Percentiles rank a stretch among this genome's conserved stretches.
Conservation (phyloP, 768 basidiomycete genomes). For the Hypholoma sublateritium region DNA sequence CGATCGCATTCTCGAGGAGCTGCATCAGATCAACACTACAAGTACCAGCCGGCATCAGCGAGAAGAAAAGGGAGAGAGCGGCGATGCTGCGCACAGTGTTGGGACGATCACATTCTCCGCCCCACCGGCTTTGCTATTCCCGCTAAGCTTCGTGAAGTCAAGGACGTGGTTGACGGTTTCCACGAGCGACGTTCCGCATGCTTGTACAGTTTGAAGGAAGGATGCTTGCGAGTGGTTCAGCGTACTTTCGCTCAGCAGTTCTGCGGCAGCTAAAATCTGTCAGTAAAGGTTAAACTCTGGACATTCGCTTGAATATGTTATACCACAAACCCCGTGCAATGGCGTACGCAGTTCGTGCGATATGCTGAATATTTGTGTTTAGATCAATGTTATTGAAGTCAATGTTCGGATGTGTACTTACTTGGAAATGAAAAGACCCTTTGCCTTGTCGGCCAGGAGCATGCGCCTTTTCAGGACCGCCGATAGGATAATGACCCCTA, state of each 20-base stretch:
- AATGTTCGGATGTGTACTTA: conserved; percentile 22
- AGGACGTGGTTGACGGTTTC: conserved; percentile 97
- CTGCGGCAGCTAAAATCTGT: conserved; percentile 88
- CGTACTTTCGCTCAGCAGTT: conserved; percentile 83
- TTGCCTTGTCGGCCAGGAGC: conserved; percentile 94
- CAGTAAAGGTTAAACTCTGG: not conserved
- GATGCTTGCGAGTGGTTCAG: conserved; percentile 80
- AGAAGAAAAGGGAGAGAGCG: not conserved
- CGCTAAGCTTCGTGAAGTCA: conserved; percentile 94
- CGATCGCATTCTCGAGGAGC: conserved; percentile 85
- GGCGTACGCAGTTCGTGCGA: conserved; percentile 92
- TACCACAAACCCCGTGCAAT: conserved; percentile 79
- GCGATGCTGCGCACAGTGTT: conserved; percentile 47
- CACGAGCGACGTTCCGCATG: conserved; percentile 92
- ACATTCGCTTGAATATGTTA: conserved; percentile 16
- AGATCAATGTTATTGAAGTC: not conserved
- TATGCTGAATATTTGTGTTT: conserved; percentile 48
- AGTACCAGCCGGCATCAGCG: not conserved
- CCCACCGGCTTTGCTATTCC: conserved; percentile 76
- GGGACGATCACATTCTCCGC: conserved; percentile 74
- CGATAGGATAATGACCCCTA: conserved; percentile 88
- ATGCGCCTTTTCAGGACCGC: conserved; percentile 91
- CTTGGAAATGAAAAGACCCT: conserved; percentile 92
- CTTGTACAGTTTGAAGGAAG: conserved; percentile 90
- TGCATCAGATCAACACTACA: conserved; percentile 74